Conservation (phyloP, 1,284 basidiomycete species). For the Pseudomicrostroma phylloplanum region DNA sequence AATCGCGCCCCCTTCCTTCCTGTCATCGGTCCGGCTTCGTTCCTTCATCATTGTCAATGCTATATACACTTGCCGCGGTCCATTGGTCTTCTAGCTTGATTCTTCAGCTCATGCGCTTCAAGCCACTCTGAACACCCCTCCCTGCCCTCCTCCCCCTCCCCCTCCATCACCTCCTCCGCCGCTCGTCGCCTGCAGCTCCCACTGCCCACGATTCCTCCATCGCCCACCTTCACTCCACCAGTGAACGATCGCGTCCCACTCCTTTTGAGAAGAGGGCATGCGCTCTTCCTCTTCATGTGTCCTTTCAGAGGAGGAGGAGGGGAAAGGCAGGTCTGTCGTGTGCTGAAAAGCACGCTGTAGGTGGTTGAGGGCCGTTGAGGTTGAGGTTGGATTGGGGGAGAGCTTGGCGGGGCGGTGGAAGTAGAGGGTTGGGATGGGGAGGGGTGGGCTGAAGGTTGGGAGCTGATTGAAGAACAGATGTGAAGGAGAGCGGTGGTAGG, state of each 20-base stretch:
- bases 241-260: neutral
- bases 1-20: no score
- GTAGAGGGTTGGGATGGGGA: constrained; percentile 1
- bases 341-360: neutral
- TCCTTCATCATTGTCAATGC: no score
- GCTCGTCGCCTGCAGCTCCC: no score
- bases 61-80: no score
- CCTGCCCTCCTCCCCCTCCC: no score
- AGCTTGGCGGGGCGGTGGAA: neutral
- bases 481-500: no score
- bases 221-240: neutral
- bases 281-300: neutral
- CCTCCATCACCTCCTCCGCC: no score
- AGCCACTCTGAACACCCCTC: no score
- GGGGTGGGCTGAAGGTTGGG: neutral
- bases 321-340: neutral
- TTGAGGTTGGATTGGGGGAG: neutral
- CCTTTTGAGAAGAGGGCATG: neutral
- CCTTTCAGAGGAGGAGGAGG: neutral
- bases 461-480: neutral
- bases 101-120: no score
- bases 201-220: no score
- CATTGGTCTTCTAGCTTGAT: no score
- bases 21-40: no score
- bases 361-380: neutral